Base-by-base conservation (phyloP, 495 filamentous ascomycete genomes). In the Viridothelium virens region DNA sequence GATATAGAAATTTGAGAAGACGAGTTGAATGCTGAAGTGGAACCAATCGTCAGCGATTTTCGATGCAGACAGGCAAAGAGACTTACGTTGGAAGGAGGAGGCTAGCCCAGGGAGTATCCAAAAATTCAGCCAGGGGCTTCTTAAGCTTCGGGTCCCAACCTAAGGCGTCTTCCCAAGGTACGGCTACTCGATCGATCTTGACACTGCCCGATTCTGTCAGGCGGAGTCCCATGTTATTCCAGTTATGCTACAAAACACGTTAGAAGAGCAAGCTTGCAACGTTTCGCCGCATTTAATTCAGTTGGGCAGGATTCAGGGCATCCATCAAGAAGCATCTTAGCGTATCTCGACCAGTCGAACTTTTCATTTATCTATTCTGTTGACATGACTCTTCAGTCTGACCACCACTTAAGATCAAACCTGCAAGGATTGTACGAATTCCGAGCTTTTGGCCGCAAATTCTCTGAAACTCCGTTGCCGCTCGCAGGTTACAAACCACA, bases 1-100 rank as follows among this genome's bases (percentile, higher is more conserved):
- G 16, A 86, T 76, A 71, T 87, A 85, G 72, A 87, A 85, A 70
- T 86, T 85, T 66, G 76, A 77, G 74, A 86, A 87, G 65, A 85
- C 82, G 0, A 86, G 80, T 68, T 86, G 84, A 68, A 87, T 84
- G 12, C 53, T 59, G 18, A n/a, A 53, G 48, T 53, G 48, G 18
- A 53, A n/a, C n/a, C 48, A 25, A 25, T 46, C 1, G 11, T 59
- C 33, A 36, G 11, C 7, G 7, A 14, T 10, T 11, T 31, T 33
- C 53, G 10, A 18, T 6, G 7, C 18, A 59, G 31, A 34, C 10
- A 7, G 36, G 7, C 10, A 6, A 36, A 9, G 53, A 11, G 31
- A 16, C 38, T 48, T 41, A 61, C 53, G 82, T 84, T 18, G 84
- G 84, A 0, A 86, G 78, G 10, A 86, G 73, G 25, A 86, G 68